A percentile compares a stretch with the other conserved stretches of the same genome.
Evolutionary conservation across 1,284 basidiomycete species (phyloP).

Genomic region (Inonotus hispidus): DNA sequence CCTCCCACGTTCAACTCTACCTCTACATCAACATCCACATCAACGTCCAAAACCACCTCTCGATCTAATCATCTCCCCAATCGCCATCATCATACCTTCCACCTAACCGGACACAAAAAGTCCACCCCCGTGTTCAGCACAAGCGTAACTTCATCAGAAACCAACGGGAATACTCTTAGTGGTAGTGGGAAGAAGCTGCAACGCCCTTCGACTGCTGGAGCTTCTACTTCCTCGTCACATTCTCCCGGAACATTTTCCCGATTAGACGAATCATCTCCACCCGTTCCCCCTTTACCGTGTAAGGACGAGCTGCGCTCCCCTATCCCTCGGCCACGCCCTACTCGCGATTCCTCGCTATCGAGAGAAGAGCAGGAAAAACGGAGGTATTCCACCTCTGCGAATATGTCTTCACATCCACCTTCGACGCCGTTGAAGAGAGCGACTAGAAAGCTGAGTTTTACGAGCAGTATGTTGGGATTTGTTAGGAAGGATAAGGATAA

Average conservation of each 20-base stretch:
- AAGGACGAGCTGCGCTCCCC: background rate
- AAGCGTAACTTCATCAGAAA: background rate
- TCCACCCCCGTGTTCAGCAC: constrained; percentile 9
- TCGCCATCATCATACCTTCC: background rate
- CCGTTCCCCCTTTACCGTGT: constrained; percentile 3
- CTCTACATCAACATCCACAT: background rate
- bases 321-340: background rate
- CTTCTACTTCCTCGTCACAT: background rate
- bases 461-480: constrained; percentile 55
- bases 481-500: constrained; percentile 37
- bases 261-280: background rate
- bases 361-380: constrained; percentile 8
- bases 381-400: constrained; percentile 6
- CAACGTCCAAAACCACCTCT: background rate
- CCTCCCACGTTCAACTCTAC: background rate
- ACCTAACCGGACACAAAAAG: constrained; percentile 15
- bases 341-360: background rate
- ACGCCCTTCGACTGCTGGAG: constrained; percentile 15
- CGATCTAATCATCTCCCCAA: background rate
- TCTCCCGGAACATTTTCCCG: background rate
- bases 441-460: constrained; percentile 64
- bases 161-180: background rate
- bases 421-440: constrained; percentile 35
- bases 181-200: background rate
- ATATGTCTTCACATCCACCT: constrained; percentile 12